Evolutionary conservation across 129 eudicot genomes (phyloP).

Genomic region (Oenanthe sinensis): DNA sequence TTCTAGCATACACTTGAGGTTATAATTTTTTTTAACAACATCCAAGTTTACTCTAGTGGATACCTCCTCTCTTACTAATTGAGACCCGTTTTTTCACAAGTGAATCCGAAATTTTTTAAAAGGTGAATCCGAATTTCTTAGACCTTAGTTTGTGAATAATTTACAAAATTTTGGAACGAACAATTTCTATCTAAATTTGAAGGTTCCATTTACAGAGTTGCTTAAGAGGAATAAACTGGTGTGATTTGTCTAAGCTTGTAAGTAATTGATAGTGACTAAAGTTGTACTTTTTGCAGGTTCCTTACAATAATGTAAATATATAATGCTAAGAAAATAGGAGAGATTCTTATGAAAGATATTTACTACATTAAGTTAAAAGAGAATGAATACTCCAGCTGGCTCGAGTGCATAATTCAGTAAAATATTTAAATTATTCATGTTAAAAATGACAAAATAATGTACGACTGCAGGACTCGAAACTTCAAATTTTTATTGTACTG

Average conservation of each 20-base stretch:
- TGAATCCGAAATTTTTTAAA: too few species aligned
- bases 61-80: too few species aligned
- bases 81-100: too few species aligned
- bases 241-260: background rate
- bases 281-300: background rate
- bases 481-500: background rate
- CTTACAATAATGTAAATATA: background rate
- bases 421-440: background rate
- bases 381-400: background rate
- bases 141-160: too few species aligned
- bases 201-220: background rate
- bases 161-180: too few species aligned
- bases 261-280: conserved; percentile 2
- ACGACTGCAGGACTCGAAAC: background rate
- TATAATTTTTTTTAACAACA: too few species aligned
- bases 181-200: background rate
- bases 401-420: background rate
- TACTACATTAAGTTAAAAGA: background rate
- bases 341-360: background rate
- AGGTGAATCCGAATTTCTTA: too few species aligned
- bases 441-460: background rate
- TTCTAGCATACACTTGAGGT: background rate
- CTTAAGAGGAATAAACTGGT: background rate
- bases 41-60: too few species aligned
- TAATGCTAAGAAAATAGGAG: background rate